Evolutionary conservation across 2,329 filamentous ascomycete genomes (phyloP), one percentile per base, ranked within the genome.

Genomic region (Fusarium nematophilum): DNA sequence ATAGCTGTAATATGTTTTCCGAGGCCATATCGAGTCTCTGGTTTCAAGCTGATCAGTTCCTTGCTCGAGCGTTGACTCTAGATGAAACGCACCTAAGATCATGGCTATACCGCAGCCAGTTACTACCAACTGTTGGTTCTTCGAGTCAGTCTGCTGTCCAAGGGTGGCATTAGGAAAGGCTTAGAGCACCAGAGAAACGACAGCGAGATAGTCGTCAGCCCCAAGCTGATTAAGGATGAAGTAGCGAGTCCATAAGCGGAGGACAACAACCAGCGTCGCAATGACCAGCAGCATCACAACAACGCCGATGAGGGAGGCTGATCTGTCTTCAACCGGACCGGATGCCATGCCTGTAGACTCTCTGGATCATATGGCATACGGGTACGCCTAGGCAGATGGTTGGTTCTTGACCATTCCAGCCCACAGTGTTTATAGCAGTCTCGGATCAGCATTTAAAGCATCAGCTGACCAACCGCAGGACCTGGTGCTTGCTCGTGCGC

Each of bases 1-100:
- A 10, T n/a, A 10, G 39, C 25, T 9, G 39, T 29, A 14, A 43
- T 23, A 43, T 43, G 39, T 14, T 43, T 43, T 31, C 39, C 39
- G 3, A 43, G 39, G 17, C 39, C 39, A 23, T 43, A 43, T 25
- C 15, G 39, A 30, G 39, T 43, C 5, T 30, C 39, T 43, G 17
- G 26, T 30, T 21, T 7, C 26, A 29, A 14, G 6, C 5, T n/a
- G 15, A 42, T 43, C 26, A 43, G 39, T 26, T 11, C 14, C 15
- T 29, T 9, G 25, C 10, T 42, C n/a, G 13, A 7, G 14, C 13
- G 14, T 13, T 18, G 33, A 10, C 33, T 23, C 9, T 6, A 11
- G 33, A 37, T 18, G 11, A 21, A 17, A 17, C 26, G 6, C 5
- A 43, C 39, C 11, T 30, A 43, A 17, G 10, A 43, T 43, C 13